Percentiles rank a stretch among this genome's conserved stretches.
phyloP scores from a whole-genome alignment of 805 yeast genomes.

The Myxozyma sirexii region DNA sequence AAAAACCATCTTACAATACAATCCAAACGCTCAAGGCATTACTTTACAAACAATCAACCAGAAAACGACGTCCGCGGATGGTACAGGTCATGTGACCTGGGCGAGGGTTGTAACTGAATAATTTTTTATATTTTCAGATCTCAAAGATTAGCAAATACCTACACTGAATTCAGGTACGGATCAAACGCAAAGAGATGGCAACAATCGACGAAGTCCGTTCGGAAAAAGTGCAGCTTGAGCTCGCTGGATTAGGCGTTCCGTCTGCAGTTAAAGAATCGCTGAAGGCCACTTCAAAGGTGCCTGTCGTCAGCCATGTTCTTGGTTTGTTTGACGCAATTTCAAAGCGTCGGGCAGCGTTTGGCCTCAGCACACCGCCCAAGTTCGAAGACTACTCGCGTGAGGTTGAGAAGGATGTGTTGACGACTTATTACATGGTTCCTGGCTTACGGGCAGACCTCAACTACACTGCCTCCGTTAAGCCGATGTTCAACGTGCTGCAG shows the following conservation, averaged over 20 bases:
- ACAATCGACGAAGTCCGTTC: constrained; percentile 17
- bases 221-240: constrained; percentile 12
- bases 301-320: constrained; percentile 75
- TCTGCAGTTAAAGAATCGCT: constrained; percentile 4
- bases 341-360: constrained; percentile 78
- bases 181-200: constrained; percentile 8
- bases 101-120: background rate
- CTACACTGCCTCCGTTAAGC: constrained; percentile 86
- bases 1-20: too few relatives aligned
- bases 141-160: background rate
- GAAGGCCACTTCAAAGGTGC: constrained; percentile 48
- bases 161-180: too few relatives aligned
- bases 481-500: constrained; percentile 96
- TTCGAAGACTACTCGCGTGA: constrained; percentile 92
- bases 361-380: constrained; percentile 90
- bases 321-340: constrained; percentile 71
- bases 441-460: constrained; percentile 96
- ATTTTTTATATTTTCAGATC: constrained; percentile 7
- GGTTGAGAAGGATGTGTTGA: constrained; percentile 89
- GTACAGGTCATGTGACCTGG: background rate
- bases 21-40: too few relatives aligned
- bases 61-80: background rate
- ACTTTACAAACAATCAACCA: background rate
- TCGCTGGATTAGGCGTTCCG: constrained; percentile 10
- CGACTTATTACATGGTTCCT: constrained; percentile 85